These are phyloP conservation scores for Solanum pimpinellifolium DNA, from an alignment of 257 asterid genomes.

Conservation along the genomic window DNA sequence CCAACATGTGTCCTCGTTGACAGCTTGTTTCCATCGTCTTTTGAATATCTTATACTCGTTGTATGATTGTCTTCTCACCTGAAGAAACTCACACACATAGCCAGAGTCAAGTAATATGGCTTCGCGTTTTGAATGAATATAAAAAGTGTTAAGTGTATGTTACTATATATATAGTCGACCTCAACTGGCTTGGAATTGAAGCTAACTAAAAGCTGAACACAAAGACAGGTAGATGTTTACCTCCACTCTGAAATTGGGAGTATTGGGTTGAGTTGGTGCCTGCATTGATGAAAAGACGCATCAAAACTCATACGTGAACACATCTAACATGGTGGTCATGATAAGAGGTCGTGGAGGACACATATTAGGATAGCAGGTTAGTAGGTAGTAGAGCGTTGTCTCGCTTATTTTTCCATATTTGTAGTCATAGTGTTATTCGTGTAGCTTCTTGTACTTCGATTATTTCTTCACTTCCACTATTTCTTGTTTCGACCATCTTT, in stretches of 20 bases:
- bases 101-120: neutral
- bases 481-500: neutral
- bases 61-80: constrained; percentile 81
- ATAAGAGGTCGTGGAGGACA: neutral
- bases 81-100: neutral
- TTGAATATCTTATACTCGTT: constrained; percentile 56
- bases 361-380: neutral
- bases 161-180: neutral
- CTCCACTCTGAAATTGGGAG: constrained; percentile 41
- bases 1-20: constrained; percentile 42
- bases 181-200: neutral
- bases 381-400: neutral
- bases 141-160: neutral
- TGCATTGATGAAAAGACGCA: constrained; percentile 8
- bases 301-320: neutral
- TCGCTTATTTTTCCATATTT: neutral
- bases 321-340: neutral
- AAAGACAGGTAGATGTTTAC: constrained; percentile 12
- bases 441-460: neutral
- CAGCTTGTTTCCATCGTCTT: constrained; percentile 61
- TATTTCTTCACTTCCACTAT: neutral
- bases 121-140: neutral
- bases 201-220: neutral
- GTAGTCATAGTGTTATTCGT: neutral
- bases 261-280: constrained; percentile 11